These are phyloP conservation scores for Osmanthus fragrans DNA, from an alignment of 257 asterid species.

Conservation along the genomic window DNA sequence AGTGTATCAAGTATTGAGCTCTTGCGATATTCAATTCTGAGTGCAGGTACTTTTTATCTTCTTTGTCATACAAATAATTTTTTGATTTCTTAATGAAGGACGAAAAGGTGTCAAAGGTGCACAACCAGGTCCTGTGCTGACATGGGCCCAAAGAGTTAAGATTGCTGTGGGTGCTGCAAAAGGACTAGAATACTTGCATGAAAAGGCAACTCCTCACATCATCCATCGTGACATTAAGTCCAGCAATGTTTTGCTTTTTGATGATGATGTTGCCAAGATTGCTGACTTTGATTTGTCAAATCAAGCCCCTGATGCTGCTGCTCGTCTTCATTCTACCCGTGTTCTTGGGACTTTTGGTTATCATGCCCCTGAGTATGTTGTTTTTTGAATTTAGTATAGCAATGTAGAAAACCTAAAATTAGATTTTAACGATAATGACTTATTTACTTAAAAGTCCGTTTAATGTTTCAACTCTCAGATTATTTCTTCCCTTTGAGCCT, in stretches of 20 bases:
- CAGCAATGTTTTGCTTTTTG: slow-evolving; percentile 69
- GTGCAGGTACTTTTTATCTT: slow-evolving; percentile 1
- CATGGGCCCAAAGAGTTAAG: slow-evolving; percentile 72
- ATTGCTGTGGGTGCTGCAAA: slow-evolving; percentile 82
- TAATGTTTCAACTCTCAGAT: background rate
- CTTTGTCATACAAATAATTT: background rate
- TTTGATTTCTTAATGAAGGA: slow-evolving; percentile 39
- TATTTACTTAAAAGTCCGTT: background rate
- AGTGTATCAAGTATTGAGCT: background rate
- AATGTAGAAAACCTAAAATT: slow-evolving; percentile 1
- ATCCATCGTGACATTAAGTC: slow-evolving; percentile 83
- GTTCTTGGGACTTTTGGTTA: slow-evolving; percentile 87
- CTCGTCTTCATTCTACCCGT: slow-evolving; percentile 86
- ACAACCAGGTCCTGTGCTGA: slow-evolving; percentile 73
- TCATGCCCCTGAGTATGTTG: slow-evolving; percentile 80
- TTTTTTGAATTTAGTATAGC: slow-evolving; percentile 1
- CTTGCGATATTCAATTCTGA: background rate
- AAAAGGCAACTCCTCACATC: slow-evolving; percentile 70
- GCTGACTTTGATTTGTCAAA: slow-evolving; percentile 79
- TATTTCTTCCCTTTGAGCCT: background rate
- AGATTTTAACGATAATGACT: background rate
- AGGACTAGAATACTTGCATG: slow-evolving; percentile 77
- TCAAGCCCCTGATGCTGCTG: slow-evolving; percentile 83
- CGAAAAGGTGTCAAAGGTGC: slow-evolving; percentile 82
- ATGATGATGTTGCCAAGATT: slow-evolving; percentile 72